Conservation (phyloP, 2,329 filamentous ascomycete genomes). For the Penicillium frequentans region DNA sequence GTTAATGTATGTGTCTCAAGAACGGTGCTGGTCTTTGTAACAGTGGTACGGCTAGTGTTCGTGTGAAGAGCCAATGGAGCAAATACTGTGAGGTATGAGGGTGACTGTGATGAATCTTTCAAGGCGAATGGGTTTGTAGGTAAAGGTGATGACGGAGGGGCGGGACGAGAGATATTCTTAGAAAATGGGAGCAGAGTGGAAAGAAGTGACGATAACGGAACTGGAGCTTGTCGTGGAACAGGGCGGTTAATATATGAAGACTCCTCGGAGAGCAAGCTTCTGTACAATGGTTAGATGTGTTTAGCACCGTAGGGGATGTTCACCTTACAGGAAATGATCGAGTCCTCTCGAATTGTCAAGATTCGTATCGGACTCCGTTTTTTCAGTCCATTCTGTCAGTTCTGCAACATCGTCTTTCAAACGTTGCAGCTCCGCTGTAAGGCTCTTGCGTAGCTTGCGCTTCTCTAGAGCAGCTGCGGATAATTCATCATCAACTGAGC, state of each 20-base stretch:
- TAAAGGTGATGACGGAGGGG: slow-evolving; percentile 37
- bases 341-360: slow-evolving; percentile 36
- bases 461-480: slow-evolving; percentile 43
- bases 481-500: slow-evolving; percentile 8
- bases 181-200: slow-evolving; percentile 44
- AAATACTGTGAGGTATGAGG: slow-evolving; percentile 71
- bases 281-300: slow-evolving; percentile 10
- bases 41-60: slow-evolving; percentile 26
- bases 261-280: slow-evolving; percentile 32
- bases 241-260: slow-evolving; percentile 23
- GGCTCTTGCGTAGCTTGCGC: slow-evolving; percentile 52
- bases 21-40: slow-evolving; percentile 17
- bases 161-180: slow-evolving; percentile 23
- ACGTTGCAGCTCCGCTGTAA: slow-evolving; percentile 57
- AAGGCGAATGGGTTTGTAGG: slow-evolving; percentile 67
- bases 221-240: slow-evolving; percentile 20
- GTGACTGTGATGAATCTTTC: slow-evolving; percentile 53
- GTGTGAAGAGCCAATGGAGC: slow-evolving; percentile 61
- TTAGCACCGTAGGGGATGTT: not conserved
- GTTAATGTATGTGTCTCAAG: slow-evolving; percentile 37
- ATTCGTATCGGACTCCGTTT: slow-evolving; percentile 40
- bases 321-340: slow-evolving; percentile 33
- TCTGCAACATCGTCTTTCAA: slow-evolving; percentile 61
- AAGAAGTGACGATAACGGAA: slow-evolving; percentile 37
- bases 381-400: slow-evolving; percentile 59